Evolutionary conservation across 345 rosid genomes (phyloP), one percentile per base, ranked within the genome.

Genomic region (Euphorbia tirucalli): DNA sequence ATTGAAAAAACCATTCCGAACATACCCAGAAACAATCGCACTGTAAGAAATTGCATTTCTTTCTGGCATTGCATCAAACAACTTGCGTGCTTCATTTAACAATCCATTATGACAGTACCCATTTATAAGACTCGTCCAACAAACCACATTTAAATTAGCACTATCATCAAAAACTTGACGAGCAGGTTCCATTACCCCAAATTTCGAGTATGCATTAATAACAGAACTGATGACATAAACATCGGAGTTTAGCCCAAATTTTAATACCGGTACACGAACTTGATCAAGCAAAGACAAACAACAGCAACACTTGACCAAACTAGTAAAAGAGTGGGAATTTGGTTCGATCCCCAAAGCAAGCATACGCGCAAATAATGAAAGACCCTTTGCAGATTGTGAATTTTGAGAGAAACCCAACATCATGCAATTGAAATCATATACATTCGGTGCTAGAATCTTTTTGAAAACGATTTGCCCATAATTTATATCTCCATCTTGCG

Each of bases 1-100:
- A 16, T 71, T 58, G 37, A 74, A 83, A 35, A 57, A 59, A 39
- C 46, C 61, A 57, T 75, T 80, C 66, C 59, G 31, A 28, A 77
- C 80, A 50, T 72, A 77, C 66, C 83, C 83, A 65, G 83, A 80
- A 39, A 77, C 43, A 71, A 80, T 77, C 25, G 83, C 83, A 66
- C 81, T 61, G 43, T 52, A 77, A 62, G 83, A 75, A 66, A 80
- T 74, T 28, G 61, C 76, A 62, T 75, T 77, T 67, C 68, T 80
- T 52, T 68, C 69, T 0, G 76, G 80, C 71, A 77, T 72, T 64
- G 4, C 60, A 71, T 83, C 83, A 18, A 83, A 83, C 61, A 71
- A 3, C 3, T 75, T 19, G 7, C 82, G 65, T 3, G 75, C 86
- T 63, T 77, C 83, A 1, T 24, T 41, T 1, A 77, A 44, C 22